Conservation (phyloP, 2,329 filamentous ascomycete genomes). For the Cercospora zeae-maydis region DNA sequence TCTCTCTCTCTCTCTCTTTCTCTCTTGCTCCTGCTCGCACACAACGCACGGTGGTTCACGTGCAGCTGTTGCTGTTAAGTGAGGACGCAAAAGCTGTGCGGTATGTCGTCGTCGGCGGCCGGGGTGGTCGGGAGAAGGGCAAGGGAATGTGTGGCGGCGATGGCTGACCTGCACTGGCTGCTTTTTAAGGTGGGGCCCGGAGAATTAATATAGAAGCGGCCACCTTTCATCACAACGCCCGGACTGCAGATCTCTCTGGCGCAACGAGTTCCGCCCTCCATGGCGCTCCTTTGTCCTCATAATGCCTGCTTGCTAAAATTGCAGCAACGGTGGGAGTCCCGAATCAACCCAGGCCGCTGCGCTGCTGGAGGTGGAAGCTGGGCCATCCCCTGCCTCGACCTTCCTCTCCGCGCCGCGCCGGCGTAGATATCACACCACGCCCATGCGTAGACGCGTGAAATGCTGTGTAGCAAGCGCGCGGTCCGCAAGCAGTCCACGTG, state of each 20-base stretch:
- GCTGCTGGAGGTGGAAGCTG: too few relatives aligned
- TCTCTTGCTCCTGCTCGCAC: background rate
- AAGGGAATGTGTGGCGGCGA: background rate
- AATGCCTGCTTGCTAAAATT: background rate
- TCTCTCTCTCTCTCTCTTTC: background rate
- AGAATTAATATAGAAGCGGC: slow-evolving; percentile 1
- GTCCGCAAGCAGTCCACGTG: too few relatives aligned
- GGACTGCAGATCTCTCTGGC: slow-evolving; percentile 1
- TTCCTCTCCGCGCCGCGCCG: too few relatives aligned
- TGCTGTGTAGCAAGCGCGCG: too few relatives aligned
- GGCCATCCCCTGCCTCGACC: too few relatives aligned
- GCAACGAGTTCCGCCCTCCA: background rate
- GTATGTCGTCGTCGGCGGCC: background rate
- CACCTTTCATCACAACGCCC: slow-evolving; percentile 3
- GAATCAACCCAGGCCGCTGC: background rate
- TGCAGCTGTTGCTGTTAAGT: background rate
- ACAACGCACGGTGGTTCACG: background rate
- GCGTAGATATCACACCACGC: too few relatives aligned
- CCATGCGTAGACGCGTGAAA: too few relatives aligned
- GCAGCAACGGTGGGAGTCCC: background rate
- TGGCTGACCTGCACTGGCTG: background rate
- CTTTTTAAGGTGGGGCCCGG: background rate
- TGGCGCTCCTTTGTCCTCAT: background rate
- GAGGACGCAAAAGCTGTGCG: background rate
- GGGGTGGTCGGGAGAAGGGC: background rate